Conservation (phyloP, 108 stramenopile genomes). For the Bacterosira constricta region DNA sequence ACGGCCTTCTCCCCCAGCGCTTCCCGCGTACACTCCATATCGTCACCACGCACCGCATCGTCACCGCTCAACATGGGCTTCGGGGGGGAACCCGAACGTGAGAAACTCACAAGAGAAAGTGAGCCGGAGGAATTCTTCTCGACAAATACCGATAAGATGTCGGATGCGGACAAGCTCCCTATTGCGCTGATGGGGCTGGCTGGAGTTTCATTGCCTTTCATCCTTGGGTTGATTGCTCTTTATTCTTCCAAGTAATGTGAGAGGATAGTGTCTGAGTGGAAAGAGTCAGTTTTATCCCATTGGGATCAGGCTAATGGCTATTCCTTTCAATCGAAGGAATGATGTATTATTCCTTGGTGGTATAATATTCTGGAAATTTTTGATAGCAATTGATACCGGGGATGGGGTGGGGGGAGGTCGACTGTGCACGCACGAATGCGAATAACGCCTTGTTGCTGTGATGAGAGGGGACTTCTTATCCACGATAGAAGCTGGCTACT, state of each 20-base stretch:
- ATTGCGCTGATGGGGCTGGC: conserved; percentile 82
- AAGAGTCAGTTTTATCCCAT: too few species aligned
- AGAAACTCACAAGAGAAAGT: conserved; percentile 72
- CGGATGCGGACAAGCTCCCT: conserved; percentile 85
- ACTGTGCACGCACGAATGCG: too few species aligned
- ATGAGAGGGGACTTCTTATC: too few species aligned
- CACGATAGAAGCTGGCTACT: too few species aligned
- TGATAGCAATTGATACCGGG: too few species aligned
- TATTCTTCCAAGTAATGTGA: conserved; percentile 73
- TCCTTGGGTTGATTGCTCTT: conserved; percentile 82
- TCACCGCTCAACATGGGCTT: conserved; percentile 45
- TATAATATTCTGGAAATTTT: too few species aligned
- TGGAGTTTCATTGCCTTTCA: conserved; percentile 84
- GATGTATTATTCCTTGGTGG: too few species aligned
- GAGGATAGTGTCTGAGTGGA: too few species aligned
- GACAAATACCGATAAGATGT: conserved; percentile 89
- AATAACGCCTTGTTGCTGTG: too few species aligned
- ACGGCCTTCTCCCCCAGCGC: conserved; percentile 22
- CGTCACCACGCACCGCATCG: background rate
- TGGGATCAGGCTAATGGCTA: too few species aligned
- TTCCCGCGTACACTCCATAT: background rate
- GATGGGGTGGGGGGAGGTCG: too few species aligned
- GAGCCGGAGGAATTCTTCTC: conserved; percentile 87
- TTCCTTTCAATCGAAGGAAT: too few species aligned
- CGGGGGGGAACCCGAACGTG: conserved; percentile 60